Evolutionary conservation across 2,329 filamentous ascomycete species (phyloP), one percentile per base, ranked within the genome.

Genomic region (Colletotrichum somersetense): DNA sequence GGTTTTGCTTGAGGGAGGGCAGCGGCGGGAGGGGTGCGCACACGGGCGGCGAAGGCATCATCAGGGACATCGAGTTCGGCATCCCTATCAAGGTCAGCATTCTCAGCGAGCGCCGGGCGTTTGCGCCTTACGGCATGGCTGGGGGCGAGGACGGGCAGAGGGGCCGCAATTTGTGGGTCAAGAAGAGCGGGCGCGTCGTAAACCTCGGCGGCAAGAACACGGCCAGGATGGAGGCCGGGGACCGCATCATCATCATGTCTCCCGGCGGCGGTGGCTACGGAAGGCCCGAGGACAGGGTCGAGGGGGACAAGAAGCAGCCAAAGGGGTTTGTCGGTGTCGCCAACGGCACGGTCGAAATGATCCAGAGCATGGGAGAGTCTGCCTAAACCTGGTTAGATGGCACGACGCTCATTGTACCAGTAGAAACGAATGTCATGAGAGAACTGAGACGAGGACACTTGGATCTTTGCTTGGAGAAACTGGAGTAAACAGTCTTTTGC

Each of bases 61-160:
- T 92, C 1, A 82, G 92, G 3, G 92, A 93, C 74, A 92, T 94
- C 74, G 91, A 94, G 78, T 93, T 93, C 77, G 83, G 91, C 1
- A 89, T 91, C 57, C 90, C 91, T 0, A 87, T 94, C 1, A 89
- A 92, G 76, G 91, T 91, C 38, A 90, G 87, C 14, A 94, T 95
- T 57, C 81, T 95, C 18, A 91, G 88, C 26, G 92, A 95, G 80
- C 79, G 92, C 40, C 82, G 92, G 26, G 91, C 93, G 0, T 91
- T 92, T 75, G 87, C 88, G 72, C 92, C 92, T 0, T 94, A 94
- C 73, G 92, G 92, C 1, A 84, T 95, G 75, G 88, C 88, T 46
- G 92, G 92, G 1, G 92, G 92, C 1, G 89, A 89, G 52, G 89
- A 92, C 66, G 92, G 89, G 0, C 81, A 86, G 71, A 87, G 89